phyloP scores from a whole-genome alignment of 2,329 filamentous ascomycete species.

The Nothopassalora personata region DNA sequence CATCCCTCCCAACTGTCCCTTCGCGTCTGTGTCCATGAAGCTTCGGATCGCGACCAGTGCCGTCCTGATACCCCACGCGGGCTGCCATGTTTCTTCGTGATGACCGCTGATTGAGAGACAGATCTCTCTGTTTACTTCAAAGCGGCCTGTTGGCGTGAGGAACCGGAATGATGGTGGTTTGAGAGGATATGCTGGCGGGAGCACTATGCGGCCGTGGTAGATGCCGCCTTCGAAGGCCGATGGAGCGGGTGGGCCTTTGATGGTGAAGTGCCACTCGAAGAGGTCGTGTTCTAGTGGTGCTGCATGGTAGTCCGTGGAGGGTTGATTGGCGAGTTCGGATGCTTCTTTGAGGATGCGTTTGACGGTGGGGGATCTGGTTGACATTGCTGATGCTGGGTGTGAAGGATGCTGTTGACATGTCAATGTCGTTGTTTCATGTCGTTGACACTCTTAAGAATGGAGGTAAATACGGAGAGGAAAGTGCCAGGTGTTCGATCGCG shows the following conservation, averaged over 20 bases:
- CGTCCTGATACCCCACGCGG: constrained; percentile 92
- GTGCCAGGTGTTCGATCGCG: background rate
- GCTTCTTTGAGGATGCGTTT: constrained; percentile 89
- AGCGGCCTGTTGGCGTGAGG: constrained; percentile 82
- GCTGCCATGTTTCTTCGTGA: constrained; percentile 98
- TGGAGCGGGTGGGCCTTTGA: constrained; percentile 75
- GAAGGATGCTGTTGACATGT: background rate
- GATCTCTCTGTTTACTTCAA: constrained; percentile 95
- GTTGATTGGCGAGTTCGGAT: constrained; percentile 71
- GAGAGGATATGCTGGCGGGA: constrained; percentile 84
- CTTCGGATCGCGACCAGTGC: constrained; percentile 72
- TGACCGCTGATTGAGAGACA: constrained; percentile 90
- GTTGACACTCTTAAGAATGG: background rate
- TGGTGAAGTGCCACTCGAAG: constrained; percentile 98
- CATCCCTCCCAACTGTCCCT: constrained; percentile 84
- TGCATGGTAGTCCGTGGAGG: constrained; percentile 80
- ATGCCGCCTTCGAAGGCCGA: constrained; percentile 75
- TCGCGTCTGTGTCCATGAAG: constrained; percentile 89
- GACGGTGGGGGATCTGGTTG: constrained; percentile 76
- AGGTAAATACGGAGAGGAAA: background rate
- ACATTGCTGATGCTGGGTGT: constrained; percentile 39
- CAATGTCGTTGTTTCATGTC: background rate
- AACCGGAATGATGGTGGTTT: constrained; percentile 95
- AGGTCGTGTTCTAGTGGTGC: constrained; percentile 81
- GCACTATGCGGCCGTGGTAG: constrained; percentile 91